Base-by-base conservation (phyloP, 2,329 filamentous ascomycete species). In the Annulohypoxylon truncatum region DNA sequence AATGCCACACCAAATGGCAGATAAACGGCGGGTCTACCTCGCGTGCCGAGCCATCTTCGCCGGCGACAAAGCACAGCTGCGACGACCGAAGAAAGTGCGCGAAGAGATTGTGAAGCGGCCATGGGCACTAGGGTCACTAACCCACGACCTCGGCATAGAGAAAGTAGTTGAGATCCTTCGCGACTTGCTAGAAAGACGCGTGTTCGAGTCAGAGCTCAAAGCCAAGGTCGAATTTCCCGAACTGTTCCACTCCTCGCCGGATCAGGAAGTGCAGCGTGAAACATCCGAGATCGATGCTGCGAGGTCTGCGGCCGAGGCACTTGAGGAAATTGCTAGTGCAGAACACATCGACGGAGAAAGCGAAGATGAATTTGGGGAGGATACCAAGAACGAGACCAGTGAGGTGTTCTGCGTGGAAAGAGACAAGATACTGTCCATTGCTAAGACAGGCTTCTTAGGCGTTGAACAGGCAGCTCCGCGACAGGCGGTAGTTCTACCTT, bases 151-250 rank as follows among this genome's bases (percentile, higher is more conserved):
- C 24, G 68, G 66, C 22, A 38, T 58, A 42, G 48, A 64, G 7
- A 70, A 70, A 15, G 60, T 72, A 9, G 51, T 70, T 8, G 65
- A 69, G 7, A 73, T 74, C 10, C 47, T 71, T 18, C 72, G 68
- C 33, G 48, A 46, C 15, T 60, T 78, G n/a, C 48, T 77, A 12
- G 69, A 75, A 42, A 48, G 42, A 7, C 47, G 68, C 2, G 58
- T 78, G 9, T 79, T 80, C 61, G 68, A 76, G 57, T 78, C 75
- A 0, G 75, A 79, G 26, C 46, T 72, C 6, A 71, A 73, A 24
- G 78, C 77, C 38, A 78, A 76, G 60, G 68, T 74, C 47, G 72
- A 74, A 53, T 80, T 79, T 63, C 77, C 78, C 4, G 74, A 76
- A 20, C 72, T 78, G 8, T 79, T 77, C 35, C 66, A 62, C 15